A percentile compares a stretch with the other conserved stretches of the same genome.
Evolutionary conservation across 495 filamentous ascomycete genomes (phyloP).

Genomic region (Physcia stellaris): DNA sequence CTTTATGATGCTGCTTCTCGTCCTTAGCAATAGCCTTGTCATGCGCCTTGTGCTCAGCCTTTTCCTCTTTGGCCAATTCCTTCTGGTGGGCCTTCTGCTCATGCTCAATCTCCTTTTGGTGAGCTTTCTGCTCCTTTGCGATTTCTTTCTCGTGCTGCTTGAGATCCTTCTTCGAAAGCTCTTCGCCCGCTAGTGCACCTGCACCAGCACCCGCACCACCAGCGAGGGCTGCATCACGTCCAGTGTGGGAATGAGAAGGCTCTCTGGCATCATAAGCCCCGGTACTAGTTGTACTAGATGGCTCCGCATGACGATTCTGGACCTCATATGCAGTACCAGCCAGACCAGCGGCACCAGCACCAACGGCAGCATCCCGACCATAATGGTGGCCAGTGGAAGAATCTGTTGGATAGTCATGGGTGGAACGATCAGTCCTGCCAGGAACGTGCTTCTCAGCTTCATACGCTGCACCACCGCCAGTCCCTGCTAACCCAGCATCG

Average conservation of each 20-base stretch:
- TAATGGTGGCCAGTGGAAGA: conserved; percentile 11
- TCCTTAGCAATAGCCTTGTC: conserved; percentile 16
- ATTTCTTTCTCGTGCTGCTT: conserved; percentile 4
- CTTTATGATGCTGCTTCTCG: conserved; percentile 13
- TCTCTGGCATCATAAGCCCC: conserved; percentile 2
- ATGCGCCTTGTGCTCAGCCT: conserved; percentile 11
- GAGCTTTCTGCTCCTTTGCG: conserved; percentile 12
- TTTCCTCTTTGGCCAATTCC: conserved; percentile 10
- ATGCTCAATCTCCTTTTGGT: conserved; percentile 9
- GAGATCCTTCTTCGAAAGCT: conserved; percentile 8
- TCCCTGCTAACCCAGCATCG: conserved; percentile 12
- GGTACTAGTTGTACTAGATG: neutral
- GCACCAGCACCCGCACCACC: conserved; percentile 16
- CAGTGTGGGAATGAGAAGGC: conserved; percentile 6
- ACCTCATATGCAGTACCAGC: conserved; percentile 10
- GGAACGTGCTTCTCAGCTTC: conserved; percentile 8
- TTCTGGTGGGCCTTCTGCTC: conserved; percentile 13
- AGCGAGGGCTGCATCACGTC: conserved; percentile 13
- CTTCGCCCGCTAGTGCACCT: conserved; percentile 8
- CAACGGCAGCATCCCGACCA: conserved; percentile 9
- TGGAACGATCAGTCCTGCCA: neutral
- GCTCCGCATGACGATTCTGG: conserved; percentile 2
- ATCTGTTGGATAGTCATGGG: neutral
- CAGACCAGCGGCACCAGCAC: conserved; percentile 5
- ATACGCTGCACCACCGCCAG: conserved; percentile 6